Percentiles rank a stretch among this genome's conserved stretches.
Evolutionary conservation across 176 grass and related monocot species (phyloP).

Genomic region (Ananas comosus): DNA sequence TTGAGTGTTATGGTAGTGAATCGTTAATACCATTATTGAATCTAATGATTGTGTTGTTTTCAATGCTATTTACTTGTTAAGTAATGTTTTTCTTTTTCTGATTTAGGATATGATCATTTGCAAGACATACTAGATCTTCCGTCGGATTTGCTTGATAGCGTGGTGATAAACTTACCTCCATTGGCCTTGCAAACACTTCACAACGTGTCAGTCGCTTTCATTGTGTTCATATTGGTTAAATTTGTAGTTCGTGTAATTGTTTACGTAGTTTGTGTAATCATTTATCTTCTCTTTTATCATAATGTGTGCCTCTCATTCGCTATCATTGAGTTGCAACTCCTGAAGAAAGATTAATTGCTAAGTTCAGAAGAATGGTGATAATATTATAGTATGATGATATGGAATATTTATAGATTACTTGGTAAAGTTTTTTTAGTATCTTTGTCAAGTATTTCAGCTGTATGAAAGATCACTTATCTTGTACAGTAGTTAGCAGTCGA

Average conservation of each 20-base stretch:
- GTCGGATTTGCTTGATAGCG: slow-evolving; percentile 7
- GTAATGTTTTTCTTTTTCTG: neutral
- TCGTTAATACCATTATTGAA: neutral
- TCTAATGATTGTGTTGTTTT: neutral
- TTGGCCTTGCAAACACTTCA: slow-evolving; percentile 45
- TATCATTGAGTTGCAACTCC: no score
- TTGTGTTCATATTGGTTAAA: neutral
- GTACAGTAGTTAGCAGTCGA: no score
- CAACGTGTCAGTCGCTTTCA: slow-evolving; percentile 21
- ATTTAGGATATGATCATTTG: slow-evolving; percentile 10
- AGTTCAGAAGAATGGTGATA: no score
- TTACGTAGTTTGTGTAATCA: neutral
- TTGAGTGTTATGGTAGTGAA: neutral
- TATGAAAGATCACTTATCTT: no score
- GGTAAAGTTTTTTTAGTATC: no score
- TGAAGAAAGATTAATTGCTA: no score
- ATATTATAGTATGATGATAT: no score
- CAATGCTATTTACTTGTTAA: neutral
- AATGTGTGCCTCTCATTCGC: no score
- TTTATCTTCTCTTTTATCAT: neutral
- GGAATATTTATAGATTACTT: no score
- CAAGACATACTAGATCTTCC: slow-evolving; percentile 13
- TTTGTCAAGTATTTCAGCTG: no score
- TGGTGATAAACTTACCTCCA: slow-evolving; percentile 21
- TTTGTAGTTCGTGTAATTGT: neutral